These are phyloP conservation scores for Trichosporon ovoides DNA, from an alignment of 1,284 basidiomycete genomes.

Conservation along the genomic window DNA sequence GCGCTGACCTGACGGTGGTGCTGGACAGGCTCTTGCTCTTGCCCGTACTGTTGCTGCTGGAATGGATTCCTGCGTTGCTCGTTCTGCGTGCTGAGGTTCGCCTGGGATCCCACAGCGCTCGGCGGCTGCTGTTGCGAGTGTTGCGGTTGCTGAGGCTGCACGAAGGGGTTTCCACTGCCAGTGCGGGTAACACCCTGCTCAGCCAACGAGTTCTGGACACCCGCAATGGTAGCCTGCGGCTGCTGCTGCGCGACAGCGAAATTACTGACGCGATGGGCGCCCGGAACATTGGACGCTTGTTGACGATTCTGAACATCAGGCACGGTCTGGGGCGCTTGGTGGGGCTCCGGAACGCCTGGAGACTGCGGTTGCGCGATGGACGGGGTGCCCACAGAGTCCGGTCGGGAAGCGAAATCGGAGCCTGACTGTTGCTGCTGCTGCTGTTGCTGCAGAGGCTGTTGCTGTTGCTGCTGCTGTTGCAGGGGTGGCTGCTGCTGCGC, in stretches of 20 bases:
- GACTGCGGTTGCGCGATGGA: neutral
- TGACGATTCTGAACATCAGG: neutral
- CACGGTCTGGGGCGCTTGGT: too few species aligned
- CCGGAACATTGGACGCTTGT: neutral
- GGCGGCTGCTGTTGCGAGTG: neutral
- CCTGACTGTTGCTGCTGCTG: too few species aligned
- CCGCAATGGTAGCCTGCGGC: neutral
- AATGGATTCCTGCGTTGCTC: neutral
- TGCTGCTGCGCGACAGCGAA: neutral
- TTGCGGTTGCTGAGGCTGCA: neutral
- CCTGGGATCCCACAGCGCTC: neutral
- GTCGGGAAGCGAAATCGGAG: too few species aligned
- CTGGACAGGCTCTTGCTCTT: neutral
- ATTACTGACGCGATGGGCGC: neutral
- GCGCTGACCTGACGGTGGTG: slow-evolving; percentile 2
- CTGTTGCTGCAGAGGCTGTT: neutral
- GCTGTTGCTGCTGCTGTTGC: neutral
- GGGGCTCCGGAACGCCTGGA: neutral
- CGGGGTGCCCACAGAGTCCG: too few species aligned
- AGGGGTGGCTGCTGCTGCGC: neutral
- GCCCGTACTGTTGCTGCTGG: neutral
- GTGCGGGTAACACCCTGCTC: neutral
- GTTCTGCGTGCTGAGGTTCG: neutral
- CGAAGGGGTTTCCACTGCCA: neutral
- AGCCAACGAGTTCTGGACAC: neutral